A percentile compares a stretch with the other conserved stretches of the same genome.
These are phyloP conservation scores for Termitomyces sp. DNA, from an alignment of 768 basidiomycete species.

Conservation along the genomic window DNA sequence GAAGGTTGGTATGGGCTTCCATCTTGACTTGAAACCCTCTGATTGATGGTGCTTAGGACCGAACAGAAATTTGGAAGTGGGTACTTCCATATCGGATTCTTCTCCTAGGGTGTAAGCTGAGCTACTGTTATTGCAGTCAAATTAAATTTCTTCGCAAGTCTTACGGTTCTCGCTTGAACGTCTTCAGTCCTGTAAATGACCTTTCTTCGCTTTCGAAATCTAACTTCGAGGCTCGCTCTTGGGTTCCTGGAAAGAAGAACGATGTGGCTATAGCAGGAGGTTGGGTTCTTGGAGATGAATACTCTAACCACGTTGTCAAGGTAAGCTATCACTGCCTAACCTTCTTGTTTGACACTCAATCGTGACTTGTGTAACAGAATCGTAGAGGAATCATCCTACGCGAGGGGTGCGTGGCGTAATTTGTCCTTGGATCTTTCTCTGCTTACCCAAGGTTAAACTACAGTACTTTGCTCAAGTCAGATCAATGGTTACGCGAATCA, in stretches of 20 bases:
- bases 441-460: neutral
- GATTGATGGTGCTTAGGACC: conserved; percentile 34
- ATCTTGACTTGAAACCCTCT: neutral
- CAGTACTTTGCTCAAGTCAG: conserved; percentile 87
- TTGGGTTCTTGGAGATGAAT: conserved; percentile 90
- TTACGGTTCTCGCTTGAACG: conserved; percentile 72
- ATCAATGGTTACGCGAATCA: conserved; percentile 82
- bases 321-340: conserved; percentile 26
- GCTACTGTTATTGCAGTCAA: conserved; percentile 48
- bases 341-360: neutral
- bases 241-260: conserved; percentile 66
- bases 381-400: conserved; percentile 92
- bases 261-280: conserved; percentile 75
- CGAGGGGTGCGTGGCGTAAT: conserved; percentile 51
- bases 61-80: conserved; percentile 93
- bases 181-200: conserved; percentile 92
- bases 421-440: neutral
- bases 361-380: conserved; percentile 41
- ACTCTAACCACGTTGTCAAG: conserved; percentile 90
- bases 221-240: conserved; percentile 48
- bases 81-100: conserved; percentile 18
- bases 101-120: neutral
- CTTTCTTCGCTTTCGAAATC: conserved; percentile 76
- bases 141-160: conserved; percentile 81
- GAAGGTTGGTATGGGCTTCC: conserved; percentile 40